A percentile compares a stretch with the other conserved stretches of the same genome.
These are phyloP conservation scores for Stereocaulon alpinum DNA, from an alignment of 495 filamentous ascomycete genomes.

Conservation along the genomic window DNA sequence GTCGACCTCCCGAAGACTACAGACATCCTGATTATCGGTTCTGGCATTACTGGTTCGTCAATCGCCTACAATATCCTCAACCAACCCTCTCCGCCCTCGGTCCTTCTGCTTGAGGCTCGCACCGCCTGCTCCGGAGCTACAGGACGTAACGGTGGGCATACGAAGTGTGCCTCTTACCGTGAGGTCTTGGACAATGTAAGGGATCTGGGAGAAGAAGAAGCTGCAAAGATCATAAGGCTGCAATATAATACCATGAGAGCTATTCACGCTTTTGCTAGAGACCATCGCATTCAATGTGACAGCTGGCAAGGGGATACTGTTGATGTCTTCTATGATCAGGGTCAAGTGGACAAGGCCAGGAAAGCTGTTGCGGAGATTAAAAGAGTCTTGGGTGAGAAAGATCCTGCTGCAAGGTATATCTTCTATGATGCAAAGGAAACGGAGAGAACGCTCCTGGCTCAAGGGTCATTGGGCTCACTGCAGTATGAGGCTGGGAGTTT, in stretches of 20 bases:
- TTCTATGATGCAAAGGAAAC: conserved; percentile 38
- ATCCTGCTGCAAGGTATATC: conserved; percentile 39
- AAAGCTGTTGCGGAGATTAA: conserved; percentile 37
- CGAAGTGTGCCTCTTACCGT: conserved; percentile 52
- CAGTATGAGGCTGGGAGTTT: conserved; percentile 52
- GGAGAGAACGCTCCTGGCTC: conserved; percentile 32
- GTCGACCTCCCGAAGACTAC: conserved; percentile 34
- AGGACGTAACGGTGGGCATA: conserved; percentile 55
- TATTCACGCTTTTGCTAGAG: conserved; percentile 41
- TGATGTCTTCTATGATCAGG: conserved; percentile 45
- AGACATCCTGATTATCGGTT: conserved; percentile 57
- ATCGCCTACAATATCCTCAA: conserved; percentile 49
- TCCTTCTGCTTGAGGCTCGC: conserved; percentile 72
- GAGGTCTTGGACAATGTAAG: conserved; percentile 37
- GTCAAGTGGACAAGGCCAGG: conserved; percentile 34
- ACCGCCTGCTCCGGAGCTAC: conserved; percentile 74
- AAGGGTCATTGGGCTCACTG: conserved; percentile 42
- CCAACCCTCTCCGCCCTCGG: conserved; percentile 20
- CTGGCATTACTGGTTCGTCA: conserved; percentile 56
- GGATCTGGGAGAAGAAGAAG: conserved; percentile 32
- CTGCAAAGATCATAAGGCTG: conserved; percentile 44
- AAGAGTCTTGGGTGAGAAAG: conserved; percentile 26
- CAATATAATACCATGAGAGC: conserved; percentile 48
- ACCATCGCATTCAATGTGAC: conserved; percentile 44
- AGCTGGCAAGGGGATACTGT: conserved; percentile 41